A percentile compares a stretch with the other conserved stretches of the same genome.
phyloP scores from a whole-genome alignment of 78 protist species.

The Corallochytrium limacisporum region DNA sequence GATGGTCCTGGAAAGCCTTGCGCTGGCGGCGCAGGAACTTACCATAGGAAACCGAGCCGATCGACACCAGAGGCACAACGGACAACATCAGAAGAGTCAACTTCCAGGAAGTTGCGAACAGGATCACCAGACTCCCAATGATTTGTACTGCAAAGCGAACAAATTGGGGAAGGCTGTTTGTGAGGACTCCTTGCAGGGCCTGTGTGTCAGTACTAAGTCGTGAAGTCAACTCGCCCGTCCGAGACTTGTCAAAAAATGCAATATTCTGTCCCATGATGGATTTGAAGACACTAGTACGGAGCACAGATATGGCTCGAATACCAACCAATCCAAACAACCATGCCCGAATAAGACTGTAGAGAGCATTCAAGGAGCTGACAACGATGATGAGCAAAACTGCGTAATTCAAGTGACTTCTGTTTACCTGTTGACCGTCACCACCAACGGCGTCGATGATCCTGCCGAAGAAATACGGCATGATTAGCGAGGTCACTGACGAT shows the following conservation, averaged over 20 bases:
- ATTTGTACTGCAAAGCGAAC: no score
- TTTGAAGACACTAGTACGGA: conserved; percentile 32
- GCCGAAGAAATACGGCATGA: no score
- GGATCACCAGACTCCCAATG: conserved; percentile 28
- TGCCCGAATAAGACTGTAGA: no score
- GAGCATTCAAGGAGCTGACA: no score
- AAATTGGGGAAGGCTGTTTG: no score
- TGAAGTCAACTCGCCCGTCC: conserved; percentile 70
- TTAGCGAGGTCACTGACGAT: no score
- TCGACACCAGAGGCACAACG: conserved; percentile 41
- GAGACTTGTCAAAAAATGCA: conserved; percentile 66
- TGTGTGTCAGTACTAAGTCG: conserved; percentile 61
- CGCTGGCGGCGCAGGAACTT: neutral
- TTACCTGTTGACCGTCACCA: no score
- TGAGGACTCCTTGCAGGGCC: conserved; percentile 37
- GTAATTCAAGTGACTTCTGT: no score
- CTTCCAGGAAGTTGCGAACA: conserved; percentile 46
- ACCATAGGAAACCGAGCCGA: conserved; percentile 22
- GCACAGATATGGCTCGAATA: no score
- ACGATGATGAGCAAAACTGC: no score
- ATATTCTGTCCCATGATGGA: conserved; percentile 54
- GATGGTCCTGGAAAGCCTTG: conserved; percentile 33
- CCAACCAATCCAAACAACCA: no score
- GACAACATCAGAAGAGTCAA: conserved; percentile 53
- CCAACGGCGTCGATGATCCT: no score